These are phyloP conservation scores for Apophysomyces sp. DNA, from an alignment of 371 early-diverging fungal genomes.

Conservation along the genomic window DNA sequence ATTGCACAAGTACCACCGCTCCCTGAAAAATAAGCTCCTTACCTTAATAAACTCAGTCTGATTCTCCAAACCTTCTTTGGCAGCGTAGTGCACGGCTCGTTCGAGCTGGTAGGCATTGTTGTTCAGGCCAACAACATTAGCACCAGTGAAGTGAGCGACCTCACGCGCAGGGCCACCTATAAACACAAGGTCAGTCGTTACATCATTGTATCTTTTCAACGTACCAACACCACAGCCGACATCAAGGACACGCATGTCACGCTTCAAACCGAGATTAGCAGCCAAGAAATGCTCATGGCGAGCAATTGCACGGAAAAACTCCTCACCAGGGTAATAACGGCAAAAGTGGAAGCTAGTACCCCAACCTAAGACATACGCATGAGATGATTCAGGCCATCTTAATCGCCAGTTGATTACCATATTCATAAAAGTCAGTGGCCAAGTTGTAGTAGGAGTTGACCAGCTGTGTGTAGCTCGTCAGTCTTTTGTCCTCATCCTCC, in stretches of 20 bases:
- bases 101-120: slow-evolving; percentile 94
- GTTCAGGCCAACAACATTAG: slow-evolving; percentile 89
- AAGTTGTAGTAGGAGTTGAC: slow-evolving; percentile 83
- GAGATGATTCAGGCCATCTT: not conserved
- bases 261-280: slow-evolving; percentile 65
- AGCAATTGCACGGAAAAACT: slow-evolving; percentile 79
- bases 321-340: slow-evolving; percentile 74
- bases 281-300: slow-evolving; percentile 93
- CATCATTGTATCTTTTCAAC: slow-evolving; percentile 2
- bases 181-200: not conserved
- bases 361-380: slow-evolving; percentile 61
- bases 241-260: slow-evolving; percentile 76
- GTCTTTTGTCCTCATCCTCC: slow-evolving; percentile 53
- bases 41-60: slow-evolving; percentile 66
- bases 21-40: not conserved
- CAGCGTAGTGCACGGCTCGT: slow-evolving; percentile 75
- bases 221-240: slow-evolving; percentile 89
- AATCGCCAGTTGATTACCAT: slow-evolving; percentile 18
- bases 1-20: not conserved
- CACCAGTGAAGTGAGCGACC: slow-evolving; percentile 86
- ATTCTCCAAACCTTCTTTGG: slow-evolving; percentile 59
- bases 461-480: slow-evolving; percentile 64
- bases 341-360: slow-evolving; percentile 91
- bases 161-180: slow-evolving; percentile 90
- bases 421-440: slow-evolving; percentile 78